Evolutionary conservation across 2,329 filamentous ascomycete species (phyloP).

Genomic region (Graphilbum ipis-grandicollis): DNA sequence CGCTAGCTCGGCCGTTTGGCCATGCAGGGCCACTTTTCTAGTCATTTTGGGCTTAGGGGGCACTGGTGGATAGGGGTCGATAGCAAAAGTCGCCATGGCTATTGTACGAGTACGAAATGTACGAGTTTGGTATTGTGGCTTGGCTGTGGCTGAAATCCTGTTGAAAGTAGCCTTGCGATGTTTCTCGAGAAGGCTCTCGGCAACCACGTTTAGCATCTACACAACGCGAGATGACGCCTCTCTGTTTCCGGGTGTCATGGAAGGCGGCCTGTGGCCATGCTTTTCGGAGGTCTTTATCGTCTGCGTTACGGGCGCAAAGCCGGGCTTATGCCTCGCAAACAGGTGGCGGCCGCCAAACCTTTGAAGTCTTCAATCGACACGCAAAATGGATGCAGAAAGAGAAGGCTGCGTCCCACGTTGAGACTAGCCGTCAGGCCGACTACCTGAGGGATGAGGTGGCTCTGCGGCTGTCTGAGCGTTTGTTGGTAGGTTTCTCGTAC

Average conservation of each 20-base stretch:
- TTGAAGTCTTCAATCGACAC: constrained; percentile 81
- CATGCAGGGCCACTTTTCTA: not conserved
- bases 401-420: constrained; percentile 53
- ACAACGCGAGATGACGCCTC: not conserved
- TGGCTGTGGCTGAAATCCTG: not conserved
- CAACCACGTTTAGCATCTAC: not conserved
- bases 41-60: too few species aligned
- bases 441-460: constrained; percentile 92
- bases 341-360: constrained; percentile 57
- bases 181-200: too few species aligned
- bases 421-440: constrained; percentile 64
- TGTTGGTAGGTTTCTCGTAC: constrained; percentile 40
- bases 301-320: not conserved
- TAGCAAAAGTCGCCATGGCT: too few species aligned
- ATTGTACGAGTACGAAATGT: too few species aligned
- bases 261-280: not conserved
- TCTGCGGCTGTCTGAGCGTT: constrained; percentile 61
- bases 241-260: not conserved
- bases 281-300: too few species aligned
- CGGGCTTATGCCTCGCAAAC: constrained; percentile 63
- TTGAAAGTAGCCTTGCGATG: too few species aligned
- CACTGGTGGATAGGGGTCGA: too few species aligned
- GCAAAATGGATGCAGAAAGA: constrained; percentile 88
- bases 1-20: not conserved
- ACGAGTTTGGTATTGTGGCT: not conserved